Conservation (phyloP, 1,284 basidiomycete species). For the Spongispora temasekensis region DNA sequence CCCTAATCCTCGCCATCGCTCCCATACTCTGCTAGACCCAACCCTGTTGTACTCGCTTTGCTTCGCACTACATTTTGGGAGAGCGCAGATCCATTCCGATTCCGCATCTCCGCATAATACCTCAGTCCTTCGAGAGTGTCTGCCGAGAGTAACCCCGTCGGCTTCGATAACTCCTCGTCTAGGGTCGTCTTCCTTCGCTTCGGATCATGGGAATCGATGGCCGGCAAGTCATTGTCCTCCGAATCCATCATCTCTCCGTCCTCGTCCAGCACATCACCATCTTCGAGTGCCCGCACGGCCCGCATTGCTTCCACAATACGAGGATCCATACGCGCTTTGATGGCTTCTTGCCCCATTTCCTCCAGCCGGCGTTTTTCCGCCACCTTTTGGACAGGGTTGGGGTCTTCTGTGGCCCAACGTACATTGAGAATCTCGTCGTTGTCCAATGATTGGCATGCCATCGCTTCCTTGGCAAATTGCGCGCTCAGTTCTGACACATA, state of each 20-base stretch:
- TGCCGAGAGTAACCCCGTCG: conserved; percentile 65
- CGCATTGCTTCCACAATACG: conserved; percentile 86
- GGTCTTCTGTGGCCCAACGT: conserved; percentile 96
- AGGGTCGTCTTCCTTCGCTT: conserved; percentile 39
- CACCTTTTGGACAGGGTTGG: conserved; percentile 86
- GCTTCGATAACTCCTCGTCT: conserved; percentile 25
- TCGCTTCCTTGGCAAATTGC: conserved; percentile 98
- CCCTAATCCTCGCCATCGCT: conserved; percentile 77
- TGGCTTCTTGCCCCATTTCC: conserved; percentile 81
- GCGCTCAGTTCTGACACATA: conserved; percentile 87
- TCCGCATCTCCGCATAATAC: conserved; percentile 82
- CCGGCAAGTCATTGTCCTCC: conserved; percentile 32
- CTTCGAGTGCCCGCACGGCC: conserved; percentile 80
- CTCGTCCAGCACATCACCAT: conserved; percentile 62
- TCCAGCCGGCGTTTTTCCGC: conserved; percentile 82
- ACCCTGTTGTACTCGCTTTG: conserved; percentile 40
- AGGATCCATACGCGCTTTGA: conserved; percentile 81
- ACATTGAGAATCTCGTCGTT: conserved; percentile 98
- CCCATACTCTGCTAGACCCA: conserved; percentile 71
- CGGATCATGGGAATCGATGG: conserved; percentile 39
- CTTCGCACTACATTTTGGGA: conserved; percentile 17
- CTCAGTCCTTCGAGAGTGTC: conserved; percentile 85
- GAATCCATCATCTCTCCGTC: conserved; percentile 41
- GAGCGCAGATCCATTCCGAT: conserved; percentile 45
- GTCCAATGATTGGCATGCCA: conserved; percentile 98